phyloP scores from a whole-genome alignment of 148 eudicot genomes.

The Rhododendron griersonianum region DNA sequence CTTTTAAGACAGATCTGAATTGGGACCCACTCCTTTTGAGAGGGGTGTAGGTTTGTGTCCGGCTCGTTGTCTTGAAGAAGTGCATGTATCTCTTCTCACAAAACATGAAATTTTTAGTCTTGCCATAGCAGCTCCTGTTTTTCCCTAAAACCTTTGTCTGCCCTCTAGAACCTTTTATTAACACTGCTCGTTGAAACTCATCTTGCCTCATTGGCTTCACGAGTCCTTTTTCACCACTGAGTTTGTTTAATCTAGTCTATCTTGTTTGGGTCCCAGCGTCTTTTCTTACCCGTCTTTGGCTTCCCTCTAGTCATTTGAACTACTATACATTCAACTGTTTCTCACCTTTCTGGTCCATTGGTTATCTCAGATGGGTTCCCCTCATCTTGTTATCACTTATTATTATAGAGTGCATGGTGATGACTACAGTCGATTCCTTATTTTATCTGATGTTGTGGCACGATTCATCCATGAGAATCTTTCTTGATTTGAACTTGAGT shows the following conservation, averaged over 20 bases:
- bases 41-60: background rate
- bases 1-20: background rate
- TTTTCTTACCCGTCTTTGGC: constrained; percentile 1
- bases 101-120: background rate
- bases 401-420: background rate
- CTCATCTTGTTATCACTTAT: background rate
- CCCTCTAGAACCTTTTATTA: background rate
- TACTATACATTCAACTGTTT: background rate
- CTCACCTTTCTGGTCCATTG: background rate
- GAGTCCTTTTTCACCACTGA: background rate
- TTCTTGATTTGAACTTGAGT: background rate
- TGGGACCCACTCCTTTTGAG: background rate
- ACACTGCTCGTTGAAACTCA: background rate
- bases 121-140: background rate
- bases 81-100: background rate
- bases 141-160: background rate
- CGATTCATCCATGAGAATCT: background rate
- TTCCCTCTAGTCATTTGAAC: background rate
- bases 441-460: background rate
- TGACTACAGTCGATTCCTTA: background rate
- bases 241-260: background rate
- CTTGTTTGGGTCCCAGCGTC: background rate
- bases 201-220: background rate
- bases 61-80: background rate
- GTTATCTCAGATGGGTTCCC: background rate